Base-by-base conservation (phyloP, 2,329 filamentous ascomycete genomes). In the Venturia oleaginea region DNA sequence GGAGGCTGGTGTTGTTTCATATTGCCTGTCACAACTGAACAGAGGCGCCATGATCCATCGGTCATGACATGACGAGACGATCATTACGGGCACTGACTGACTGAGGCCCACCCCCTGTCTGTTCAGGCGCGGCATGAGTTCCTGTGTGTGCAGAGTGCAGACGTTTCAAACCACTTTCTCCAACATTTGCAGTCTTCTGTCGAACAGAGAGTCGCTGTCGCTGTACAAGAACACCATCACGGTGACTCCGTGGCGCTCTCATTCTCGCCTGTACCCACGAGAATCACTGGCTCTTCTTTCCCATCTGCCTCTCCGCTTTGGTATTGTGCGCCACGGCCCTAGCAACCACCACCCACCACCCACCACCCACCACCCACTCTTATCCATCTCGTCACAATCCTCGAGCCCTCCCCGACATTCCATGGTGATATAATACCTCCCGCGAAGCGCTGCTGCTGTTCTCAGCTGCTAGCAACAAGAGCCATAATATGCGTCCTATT, bases 401-500 rank as follows among this genome's bases (percentile, higher is more conserved):
- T 34, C 30, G 51, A 57, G 51, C 24, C 27, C 6, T n/a, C 17
- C 6, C 51, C 30, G 30, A 34, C 10, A 57, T 2, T 60, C 40
- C 32, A 60, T 60, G 59, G 30, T 60, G 34, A 40, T 40, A 60
- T 43, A 40, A 60, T 60, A 60, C 34, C 24, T 27, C 42, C 34
- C 30, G 34, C 24, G 4, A 37, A 42, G 37, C 24, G 59, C 59
- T 60, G 59, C 37, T 60, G 59, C 59, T 60, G 34, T 40, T 40
- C 34, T 43, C 59, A 32, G 34, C 40, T 24, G 34, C 54, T 38
- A 17, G 48, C 43, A 19, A 54, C 13, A 30, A 4, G n/a, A 38
- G 1, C n/a, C 13, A 8, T 60, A 64, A 37, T 55, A 77, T 77
- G 76, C 72, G 74, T 62, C 76, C 72, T 62, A 68, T 77, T 54